A percentile compares a stretch with the other conserved stretches of the same genome.
Evolutionary conservation across 257 asterid genomes (phyloP).

Genomic region (Scutellaria minor): DNA sequence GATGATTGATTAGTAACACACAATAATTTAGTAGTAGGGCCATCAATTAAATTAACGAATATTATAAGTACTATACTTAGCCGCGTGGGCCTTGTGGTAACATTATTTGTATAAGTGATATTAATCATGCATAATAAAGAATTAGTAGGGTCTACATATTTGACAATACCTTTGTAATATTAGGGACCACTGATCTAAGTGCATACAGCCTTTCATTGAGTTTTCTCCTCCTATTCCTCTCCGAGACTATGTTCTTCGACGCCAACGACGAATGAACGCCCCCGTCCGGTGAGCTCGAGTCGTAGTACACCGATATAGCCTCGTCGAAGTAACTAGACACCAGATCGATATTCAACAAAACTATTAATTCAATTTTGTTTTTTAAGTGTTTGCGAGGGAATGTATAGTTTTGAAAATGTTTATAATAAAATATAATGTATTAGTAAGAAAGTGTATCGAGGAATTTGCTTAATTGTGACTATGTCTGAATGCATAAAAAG

Average conservation of each 20-base stretch:
- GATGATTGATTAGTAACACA: not conserved
- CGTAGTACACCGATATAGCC: constrained; percentile 55
- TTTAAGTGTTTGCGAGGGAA: too few relatives aligned
- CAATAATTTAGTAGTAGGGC: not conserved
- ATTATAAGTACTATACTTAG: too few relatives aligned
- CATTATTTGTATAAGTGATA: not conserved
- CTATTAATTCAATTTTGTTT: too few relatives aligned
- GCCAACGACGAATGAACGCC: constrained; percentile 46
- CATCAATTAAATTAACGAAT: not conserved
- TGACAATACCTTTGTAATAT: constrained; percentile 65
- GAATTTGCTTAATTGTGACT: too few relatives aligned
- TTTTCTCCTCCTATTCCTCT: constrained; percentile 77
- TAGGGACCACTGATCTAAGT: constrained; percentile 83
- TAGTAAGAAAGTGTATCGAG: too few relatives aligned
- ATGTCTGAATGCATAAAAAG: too few relatives aligned
- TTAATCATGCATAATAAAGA: constrained; percentile 7
- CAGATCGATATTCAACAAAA: not conserved
- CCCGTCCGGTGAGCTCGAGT: constrained; percentile 83
- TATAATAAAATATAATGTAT: not conserved
- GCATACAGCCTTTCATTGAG: constrained; percentile 78
- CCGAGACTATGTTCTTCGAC: constrained; percentile 77
- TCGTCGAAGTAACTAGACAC: constrained; percentile 58
- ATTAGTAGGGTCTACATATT: not conserved
- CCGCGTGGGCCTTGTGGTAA: constrained; percentile 12
- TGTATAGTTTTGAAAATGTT: too few relatives aligned